A percentile compares a stretch with the other conserved stretches of the same genome.
Conservation (phyloP, 2,329 filamentous ascomycete species). For the Fusarium domesticum region DNA sequence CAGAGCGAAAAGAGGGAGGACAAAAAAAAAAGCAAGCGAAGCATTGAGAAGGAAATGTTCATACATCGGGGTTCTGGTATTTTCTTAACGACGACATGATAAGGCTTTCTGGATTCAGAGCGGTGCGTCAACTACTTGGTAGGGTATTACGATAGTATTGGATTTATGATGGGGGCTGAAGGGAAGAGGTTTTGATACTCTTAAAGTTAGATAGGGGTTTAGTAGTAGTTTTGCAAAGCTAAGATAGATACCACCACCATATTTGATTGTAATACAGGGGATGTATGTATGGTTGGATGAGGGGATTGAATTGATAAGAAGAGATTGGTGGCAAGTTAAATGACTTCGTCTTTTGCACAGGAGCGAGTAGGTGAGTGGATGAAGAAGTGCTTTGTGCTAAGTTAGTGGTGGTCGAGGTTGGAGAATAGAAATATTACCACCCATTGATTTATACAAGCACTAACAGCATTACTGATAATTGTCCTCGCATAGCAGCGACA, state of each 20-base stretch:
- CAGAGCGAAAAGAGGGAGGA: background rate
- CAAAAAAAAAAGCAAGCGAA: slow-evolving; percentile 6
- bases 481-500: too few relatives aligned
- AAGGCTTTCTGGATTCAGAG: slow-evolving; percentile 30
- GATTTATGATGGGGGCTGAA: slow-evolving; percentile 15
- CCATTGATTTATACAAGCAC: too few relatives aligned
- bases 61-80: slow-evolving; percentile 23
- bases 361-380: too few relatives aligned
- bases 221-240: slow-evolving; percentile 20
- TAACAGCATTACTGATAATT: too few relatives aligned
- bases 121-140: slow-evolving; percentile 27
- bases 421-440: too few relatives aligned
- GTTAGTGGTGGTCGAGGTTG: background rate
- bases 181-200: slow-evolving; percentile 11
- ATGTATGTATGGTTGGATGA: background rate
- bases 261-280: slow-evolving; percentile 19
- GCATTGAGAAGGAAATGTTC: slow-evolving; percentile 11
- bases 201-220: slow-evolving; percentile 24
- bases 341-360: background rate
- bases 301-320: slow-evolving; percentile 8
- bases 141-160: slow-evolving; percentile 20
- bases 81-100: slow-evolving; percentile 33
- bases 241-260: slow-evolving; percentile 26
- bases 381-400: too few relatives aligned
- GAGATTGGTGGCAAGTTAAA: background rate